Base-by-base conservation (phyloP, 1,284 basidiomycete genomes). In the Microbotryum intermedium region DNA sequence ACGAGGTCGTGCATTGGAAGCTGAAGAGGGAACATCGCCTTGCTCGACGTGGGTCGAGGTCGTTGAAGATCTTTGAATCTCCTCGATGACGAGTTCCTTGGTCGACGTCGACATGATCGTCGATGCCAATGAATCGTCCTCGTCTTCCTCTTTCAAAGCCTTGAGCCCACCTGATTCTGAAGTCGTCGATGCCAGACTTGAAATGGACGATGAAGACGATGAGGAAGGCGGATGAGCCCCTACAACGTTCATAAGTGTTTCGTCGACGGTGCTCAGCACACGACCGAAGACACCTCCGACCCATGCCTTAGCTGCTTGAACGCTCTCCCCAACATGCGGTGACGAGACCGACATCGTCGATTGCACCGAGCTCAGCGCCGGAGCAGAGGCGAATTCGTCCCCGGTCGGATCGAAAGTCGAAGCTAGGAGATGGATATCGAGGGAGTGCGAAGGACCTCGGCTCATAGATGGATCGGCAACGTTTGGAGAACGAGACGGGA, bases 241-340 rank as follows among this genome's bases (percentile, higher is more conserved):
- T 1, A 39, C 34, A 16, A 39, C 34, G 34, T 39, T 39, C 34
- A 39, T 18, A 16, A 39, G 34, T 11, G 34, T 57, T 0, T 59
- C 58, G 3, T 30, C 23, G 20, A 59, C 56, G 13, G 55, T 59
- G 29, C 59, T 62, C 26, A 66, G 23, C 3, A 66, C 61, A 8
- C 58, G 51, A 2, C 66, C 66, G 18, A 68, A 56, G 39, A 55
- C 48, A n/a, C 53, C 53, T 11, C 64, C 61, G 45, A 68, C 46
- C 66, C 66, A 68, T 0, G 39, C 59, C 3, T 61, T 64, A 9
- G 66, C 66, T 0, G 66, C 66, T 26, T 65, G 62, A 5, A 67
- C 63, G 18, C 51, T 56, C 44, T 67, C 66, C 30, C 25, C 30
- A 10, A 51, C 25, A 20, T 51, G 23, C 28, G 50, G 34, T 16